These are phyloP conservation scores for Filobasidium wieringae DNA, from an alignment of 768 basidiomycete genomes.

Conservation along the genomic window DNA sequence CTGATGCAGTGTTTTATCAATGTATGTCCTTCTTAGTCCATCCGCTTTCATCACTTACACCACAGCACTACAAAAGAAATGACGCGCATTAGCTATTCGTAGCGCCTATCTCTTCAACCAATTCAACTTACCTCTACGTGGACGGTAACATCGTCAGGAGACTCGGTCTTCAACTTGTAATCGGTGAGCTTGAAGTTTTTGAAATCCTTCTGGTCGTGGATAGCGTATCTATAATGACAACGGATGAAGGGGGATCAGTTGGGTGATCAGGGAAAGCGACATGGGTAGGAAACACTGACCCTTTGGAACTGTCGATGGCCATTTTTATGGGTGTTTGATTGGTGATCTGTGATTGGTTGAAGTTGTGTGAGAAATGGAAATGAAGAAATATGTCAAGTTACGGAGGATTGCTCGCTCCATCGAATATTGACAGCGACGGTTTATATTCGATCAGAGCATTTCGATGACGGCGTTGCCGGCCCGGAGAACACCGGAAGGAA, in stretches of 20 bases:
- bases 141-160: conserved; percentile 32
- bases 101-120: neutral
- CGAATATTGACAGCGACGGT: no score
- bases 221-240: conserved; percentile 17
- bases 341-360: no score
- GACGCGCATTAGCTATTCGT: neutral
- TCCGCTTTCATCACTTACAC: conserved; percentile 20
- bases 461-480: no score
- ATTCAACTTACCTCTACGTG: conserved; percentile 20
- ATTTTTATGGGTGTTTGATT: neutral
- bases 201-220: conserved; percentile 28
- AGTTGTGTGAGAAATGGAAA: neutral
- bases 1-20: neutral
- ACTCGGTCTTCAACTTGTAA: conserved; percentile 34
- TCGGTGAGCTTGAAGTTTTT: conserved; percentile 36
- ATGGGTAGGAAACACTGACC: no score
- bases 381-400: no score
- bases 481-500: no score
- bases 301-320: neutral
- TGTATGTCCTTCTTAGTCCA: no score
- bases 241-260: no score
- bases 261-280: no score
- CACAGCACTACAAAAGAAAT: conserved; percentile 19
- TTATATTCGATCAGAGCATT: no score
- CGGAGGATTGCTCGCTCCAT: no score